A percentile compares a stretch with the other conserved stretches of the same genome.
Evolutionary conservation across 805 yeast genomes (phyloP).

Genomic region (Ogataea pini): DNA sequence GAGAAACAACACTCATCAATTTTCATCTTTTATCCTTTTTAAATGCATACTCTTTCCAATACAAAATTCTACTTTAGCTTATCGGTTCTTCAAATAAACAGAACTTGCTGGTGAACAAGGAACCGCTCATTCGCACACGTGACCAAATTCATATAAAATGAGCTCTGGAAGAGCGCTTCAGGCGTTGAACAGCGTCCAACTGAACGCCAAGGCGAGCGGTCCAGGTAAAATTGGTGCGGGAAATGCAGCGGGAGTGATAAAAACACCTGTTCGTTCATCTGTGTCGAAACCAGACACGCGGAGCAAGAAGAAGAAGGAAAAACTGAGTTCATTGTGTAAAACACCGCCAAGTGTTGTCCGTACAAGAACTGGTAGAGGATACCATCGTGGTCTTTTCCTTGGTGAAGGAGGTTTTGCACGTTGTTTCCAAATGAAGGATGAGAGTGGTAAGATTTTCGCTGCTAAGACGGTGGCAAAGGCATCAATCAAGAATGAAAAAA

Average conservation of each 20-base stretch:
- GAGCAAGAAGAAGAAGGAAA: constrained; percentile 77
- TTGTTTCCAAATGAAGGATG: constrained; percentile 95
- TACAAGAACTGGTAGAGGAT: constrained; percentile 83
- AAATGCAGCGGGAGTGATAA: constrained; percentile 19
- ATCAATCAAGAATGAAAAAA: constrained; percentile 86
- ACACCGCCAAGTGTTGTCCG: constrained; percentile 95
- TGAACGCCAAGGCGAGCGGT: constrained; percentile 44
- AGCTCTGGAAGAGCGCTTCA: constrained; percentile 47
- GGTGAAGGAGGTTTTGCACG: constrained; percentile 99
- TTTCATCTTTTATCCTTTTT: background rate
- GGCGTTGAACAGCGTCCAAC: constrained; percentile 53
- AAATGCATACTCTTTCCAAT: background rate
- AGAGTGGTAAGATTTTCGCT: constrained; percentile 82
- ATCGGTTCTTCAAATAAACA: background rate
- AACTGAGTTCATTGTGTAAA: constrained; percentile 85
- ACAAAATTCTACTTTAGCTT: background rate
- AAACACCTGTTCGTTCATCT: constrained; percentile 44
- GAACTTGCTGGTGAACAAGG: background rate
- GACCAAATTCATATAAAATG: no score
- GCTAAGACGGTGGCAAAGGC: constrained; percentile 98
- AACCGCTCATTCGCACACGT: constrained; percentile 1
- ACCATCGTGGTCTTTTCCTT: constrained; percentile 83
- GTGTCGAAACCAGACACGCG: constrained; percentile 33
- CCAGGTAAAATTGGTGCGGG: background rate
- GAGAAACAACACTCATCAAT: constrained; percentile 7